phyloP scores from a whole-genome alignment of 2,329 filamentous ascomycete species.

The Macroventuria anomochaeta region DNA sequence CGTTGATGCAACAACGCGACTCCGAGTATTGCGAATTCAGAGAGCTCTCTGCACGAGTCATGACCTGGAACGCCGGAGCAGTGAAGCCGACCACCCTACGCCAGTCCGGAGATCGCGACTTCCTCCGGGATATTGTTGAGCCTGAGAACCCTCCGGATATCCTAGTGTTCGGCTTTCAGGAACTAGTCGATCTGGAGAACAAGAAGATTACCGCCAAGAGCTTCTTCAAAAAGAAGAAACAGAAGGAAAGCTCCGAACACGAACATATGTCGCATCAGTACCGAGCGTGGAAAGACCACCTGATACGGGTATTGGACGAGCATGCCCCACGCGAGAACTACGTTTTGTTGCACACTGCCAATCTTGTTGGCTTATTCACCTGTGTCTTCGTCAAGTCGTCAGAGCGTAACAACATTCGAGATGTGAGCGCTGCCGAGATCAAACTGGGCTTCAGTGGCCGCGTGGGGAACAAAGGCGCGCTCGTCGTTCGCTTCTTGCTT shows the following conservation, averaged over 20 bases:
- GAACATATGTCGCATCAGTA: constrained; percentile 98
- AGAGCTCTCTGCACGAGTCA: constrained; percentile 76
- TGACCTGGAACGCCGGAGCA: constrained; percentile 99
- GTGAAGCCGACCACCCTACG: constrained; percentile 84
- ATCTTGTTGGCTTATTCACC: constrained; percentile 92
- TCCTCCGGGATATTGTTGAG: constrained; percentile 80
- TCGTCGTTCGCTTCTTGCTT: constrained; percentile 88
- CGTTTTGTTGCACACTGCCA: constrained; percentile 83
- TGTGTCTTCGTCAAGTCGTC: constrained; percentile 91
- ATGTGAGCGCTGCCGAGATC: constrained; percentile 80
- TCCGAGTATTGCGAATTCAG: constrained; percentile 84
- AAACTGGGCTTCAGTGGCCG: constrained; percentile 96
- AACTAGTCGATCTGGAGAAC: constrained; percentile 96
- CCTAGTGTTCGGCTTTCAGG: constrained; percentile 94
- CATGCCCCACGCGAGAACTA: constrained; percentile 82
- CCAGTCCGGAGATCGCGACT: constrained; percentile 73
- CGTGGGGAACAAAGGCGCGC: constrained; percentile 95
- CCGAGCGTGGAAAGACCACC: constrained; percentile 91
- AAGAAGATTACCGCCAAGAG: constrained; percentile 98
- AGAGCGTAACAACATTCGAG: constrained; percentile 75
- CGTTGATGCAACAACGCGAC: constrained; percentile 84
- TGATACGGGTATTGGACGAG: constrained; percentile 82
- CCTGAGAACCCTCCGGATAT: constrained; percentile 84
- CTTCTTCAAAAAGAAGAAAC: constrained; percentile 77
- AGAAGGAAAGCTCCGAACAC: constrained; percentile 82